Evolutionary conservation across 208 protist species (phyloP), one percentile per base, ranked within the genome.

Genomic region (Crithidia acanthocephali): DNA sequence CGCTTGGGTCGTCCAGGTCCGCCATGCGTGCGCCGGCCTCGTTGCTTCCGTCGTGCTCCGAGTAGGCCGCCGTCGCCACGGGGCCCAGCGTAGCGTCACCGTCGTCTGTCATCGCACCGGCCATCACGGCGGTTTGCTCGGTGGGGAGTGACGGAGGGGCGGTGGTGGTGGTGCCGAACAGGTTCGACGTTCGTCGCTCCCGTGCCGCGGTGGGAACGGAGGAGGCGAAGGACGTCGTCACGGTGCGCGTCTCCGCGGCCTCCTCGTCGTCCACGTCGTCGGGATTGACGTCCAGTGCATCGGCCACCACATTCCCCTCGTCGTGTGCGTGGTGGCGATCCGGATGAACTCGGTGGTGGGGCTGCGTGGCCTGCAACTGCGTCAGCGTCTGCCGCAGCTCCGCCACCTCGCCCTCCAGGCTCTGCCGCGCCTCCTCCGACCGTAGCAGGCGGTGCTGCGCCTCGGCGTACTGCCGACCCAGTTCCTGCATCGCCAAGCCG

Each of bases 391-490:
- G 37, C 23, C 65, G 64, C 57, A 80, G 69, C 52, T 73, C 69
- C 44, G 50, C 59, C 52, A 91, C 53, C 59, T 88, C 85, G 0
- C 37, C 44, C 68, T 87, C 76, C 23, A 87, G 73, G 27, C 30
- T 51, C 32, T 61, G 53, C 2, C 78, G 59, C 2, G 72, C 67
- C 44, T 82, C 85, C 58, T 86, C 76, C 0, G 82, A 78, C 27
- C 50, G 60, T 40, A 69, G 59, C 0, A 85, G 80, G 0, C 74
- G 72, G 32, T 84, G 78, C 51, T 84, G 76, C 3, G 77, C 79
- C 22, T 83, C 80, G 35, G 80, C 84, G 68, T 81, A 86, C 57
- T 75, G 68, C 28, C 79, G 68, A 2, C 77, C 76, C 22, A 86
- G 45, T 37, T 76, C 68, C 58, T 85, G 65, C 80, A 89, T 81